Conservation (phyloP, 306 rosid genomes). For the Fagus crenata region DNA sequence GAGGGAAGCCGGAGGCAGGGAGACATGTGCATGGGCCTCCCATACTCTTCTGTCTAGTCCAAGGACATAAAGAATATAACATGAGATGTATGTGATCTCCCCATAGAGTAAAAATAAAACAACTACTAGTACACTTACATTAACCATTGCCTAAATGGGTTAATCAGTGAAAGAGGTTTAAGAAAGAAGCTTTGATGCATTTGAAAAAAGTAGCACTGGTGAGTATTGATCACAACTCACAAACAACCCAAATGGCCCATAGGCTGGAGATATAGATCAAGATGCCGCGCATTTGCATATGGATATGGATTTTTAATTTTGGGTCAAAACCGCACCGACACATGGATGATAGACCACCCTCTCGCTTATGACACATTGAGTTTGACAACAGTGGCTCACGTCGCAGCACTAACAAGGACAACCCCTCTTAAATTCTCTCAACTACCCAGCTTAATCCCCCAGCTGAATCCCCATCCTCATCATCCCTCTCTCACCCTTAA, state of each 20-base stretch:
- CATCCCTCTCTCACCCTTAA: constrained; percentile 21
- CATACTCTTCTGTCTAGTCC: constrained; percentile 17
- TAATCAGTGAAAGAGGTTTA: neutral
- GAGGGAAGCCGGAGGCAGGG: too few relatives aligned
- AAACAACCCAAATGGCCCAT: neutral
- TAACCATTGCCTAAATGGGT: too few relatives aligned
- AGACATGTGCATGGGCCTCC: constrained; percentile 24
- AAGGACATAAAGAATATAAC: neutral
- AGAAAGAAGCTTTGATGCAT: neutral
- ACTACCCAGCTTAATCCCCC: constrained; percentile 46
- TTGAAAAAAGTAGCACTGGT: constrained; percentile 2
- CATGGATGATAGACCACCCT: neutral
- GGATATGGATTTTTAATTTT: neutral
- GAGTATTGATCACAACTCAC: neutral
- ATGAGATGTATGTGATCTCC: too few relatives aligned
- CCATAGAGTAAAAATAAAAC: too few relatives aligned
- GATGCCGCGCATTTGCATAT: constrained; percentile 4
- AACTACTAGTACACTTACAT: too few relatives aligned
- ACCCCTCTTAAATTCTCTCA: constrained; percentile 57
- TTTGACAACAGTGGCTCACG: neutral
- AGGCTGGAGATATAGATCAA: neutral
- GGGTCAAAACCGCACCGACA: constrained; percentile 23
- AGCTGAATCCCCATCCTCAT: constrained; percentile 1
- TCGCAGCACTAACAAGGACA: neutral
- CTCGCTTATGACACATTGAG: neutral